phyloP scores from a whole-genome alignment of 163 green algal genomes.

The Scenedesmus sp. region DNA sequence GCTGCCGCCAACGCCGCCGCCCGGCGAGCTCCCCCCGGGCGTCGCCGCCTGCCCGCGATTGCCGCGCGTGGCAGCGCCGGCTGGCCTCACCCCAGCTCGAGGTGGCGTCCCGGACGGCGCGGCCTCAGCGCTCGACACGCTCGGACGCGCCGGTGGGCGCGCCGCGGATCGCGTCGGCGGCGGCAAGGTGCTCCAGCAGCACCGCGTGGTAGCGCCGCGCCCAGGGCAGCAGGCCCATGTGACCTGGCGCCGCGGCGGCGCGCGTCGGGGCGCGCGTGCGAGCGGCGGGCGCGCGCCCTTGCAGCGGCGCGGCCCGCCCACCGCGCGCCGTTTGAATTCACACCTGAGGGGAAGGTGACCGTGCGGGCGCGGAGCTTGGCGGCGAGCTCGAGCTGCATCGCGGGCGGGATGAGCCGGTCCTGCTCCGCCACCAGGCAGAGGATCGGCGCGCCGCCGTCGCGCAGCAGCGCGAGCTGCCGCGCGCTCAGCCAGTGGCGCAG shows the following conservation, averaged over 20 bases:
- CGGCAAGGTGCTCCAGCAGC: constrained; percentile 43
- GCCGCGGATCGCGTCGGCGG: constrained; percentile 12
- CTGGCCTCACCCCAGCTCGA: too few relatives aligned
- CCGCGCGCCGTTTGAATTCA: too few relatives aligned
- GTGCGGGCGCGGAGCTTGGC: constrained; percentile 14
- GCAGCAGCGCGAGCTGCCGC: constrained; percentile 11
- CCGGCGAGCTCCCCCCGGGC: too few relatives aligned
- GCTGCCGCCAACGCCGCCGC: too few relatives aligned
- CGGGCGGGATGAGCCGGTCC: constrained; percentile 37
- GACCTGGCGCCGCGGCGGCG: too few relatives aligned
- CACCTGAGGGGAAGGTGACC: constrained; percentile 30
- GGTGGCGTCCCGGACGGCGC: too few relatives aligned
- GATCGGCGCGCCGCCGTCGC: constrained; percentile 19
- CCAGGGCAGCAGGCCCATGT: constrained; percentile 31
- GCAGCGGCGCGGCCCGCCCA: neutral
- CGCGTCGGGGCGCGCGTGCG: too few relatives aligned
- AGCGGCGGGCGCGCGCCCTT: neutral
- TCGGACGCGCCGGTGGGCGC: too few relatives aligned
- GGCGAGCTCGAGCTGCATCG: constrained; percentile 39
- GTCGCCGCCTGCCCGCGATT: too few relatives aligned
- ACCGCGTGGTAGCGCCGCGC: constrained; percentile 24
- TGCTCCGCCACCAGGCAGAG: constrained; percentile 26
- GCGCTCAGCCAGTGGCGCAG: constrained; percentile 27
- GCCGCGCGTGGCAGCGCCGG: too few relatives aligned
- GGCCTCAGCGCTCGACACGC: too few relatives aligned